A percentile compares a stretch with the other conserved stretches of the same genome.
phyloP scores from a whole-genome alignment of 306 rosid species.

The Trifolium pratense region DNA sequence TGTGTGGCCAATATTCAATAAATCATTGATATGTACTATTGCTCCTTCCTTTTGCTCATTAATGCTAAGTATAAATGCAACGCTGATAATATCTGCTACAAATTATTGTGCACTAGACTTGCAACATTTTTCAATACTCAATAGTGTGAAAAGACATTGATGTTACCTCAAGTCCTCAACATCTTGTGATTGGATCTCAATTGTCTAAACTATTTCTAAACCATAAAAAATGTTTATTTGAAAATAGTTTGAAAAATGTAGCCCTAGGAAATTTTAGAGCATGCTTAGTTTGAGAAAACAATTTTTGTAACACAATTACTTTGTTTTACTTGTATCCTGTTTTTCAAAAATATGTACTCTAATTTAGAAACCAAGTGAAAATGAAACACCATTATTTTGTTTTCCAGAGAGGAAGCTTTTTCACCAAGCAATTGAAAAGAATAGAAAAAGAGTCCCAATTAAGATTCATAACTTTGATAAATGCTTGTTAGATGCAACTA shows the following conservation, averaged over 20 bases:
- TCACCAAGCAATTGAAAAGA: background rate
- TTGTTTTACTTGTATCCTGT: background rate
- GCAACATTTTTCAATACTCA: background rate
- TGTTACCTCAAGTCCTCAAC: slow-evolving; percentile 35
- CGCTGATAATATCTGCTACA: slow-evolving; percentile 35
- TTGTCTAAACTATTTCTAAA: slow-evolving; percentile 1
- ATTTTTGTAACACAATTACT: background rate
- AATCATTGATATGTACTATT: slow-evolving; percentile 37
- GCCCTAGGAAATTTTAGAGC: background rate
- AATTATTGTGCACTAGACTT: slow-evolving; percentile 23
- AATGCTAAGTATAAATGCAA: slow-evolving; percentile 25
- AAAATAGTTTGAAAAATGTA: background rate
- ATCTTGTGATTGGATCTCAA: background rate
- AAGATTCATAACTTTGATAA: background rate
- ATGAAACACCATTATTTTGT: no score
- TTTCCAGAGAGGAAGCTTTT: background rate
- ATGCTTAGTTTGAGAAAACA: background rate
- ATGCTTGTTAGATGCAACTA: background rate
- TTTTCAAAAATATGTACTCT: no score
- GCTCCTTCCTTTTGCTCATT: slow-evolving; percentile 5
- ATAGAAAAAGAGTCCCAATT: background rate
- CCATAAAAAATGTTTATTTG: background rate
- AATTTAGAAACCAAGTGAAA: no score
- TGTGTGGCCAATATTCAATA: slow-evolving; percentile 26
- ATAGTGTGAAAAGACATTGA: slow-evolving; percentile 13